These are phyloP conservation scores for Ceratocystis cacaofunesta DNA, from an alignment of 2,329 filamentous ascomycete genomes.

Conservation along the genomic window DNA sequence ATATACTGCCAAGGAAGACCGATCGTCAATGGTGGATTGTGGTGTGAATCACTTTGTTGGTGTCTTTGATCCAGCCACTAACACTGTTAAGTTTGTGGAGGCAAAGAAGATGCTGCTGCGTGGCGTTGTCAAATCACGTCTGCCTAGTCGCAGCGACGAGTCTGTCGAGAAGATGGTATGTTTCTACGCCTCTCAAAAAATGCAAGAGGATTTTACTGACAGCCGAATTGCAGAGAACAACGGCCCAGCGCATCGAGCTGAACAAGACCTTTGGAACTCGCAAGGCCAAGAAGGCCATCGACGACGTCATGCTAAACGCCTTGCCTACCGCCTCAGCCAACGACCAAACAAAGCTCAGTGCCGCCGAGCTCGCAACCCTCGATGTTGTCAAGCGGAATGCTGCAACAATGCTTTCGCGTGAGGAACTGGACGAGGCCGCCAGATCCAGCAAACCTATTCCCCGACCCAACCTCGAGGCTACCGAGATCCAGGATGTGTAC, in stretches of 20 bases:
- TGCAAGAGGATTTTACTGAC: constrained; percentile 13
- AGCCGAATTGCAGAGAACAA: constrained; percentile 33
- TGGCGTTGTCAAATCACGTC: constrained; percentile 41
- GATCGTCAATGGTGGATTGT: constrained; percentile 22
- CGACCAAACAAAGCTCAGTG: constrained; percentile 36
- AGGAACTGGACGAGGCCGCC: constrained; percentile 48
- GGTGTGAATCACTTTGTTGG: constrained; percentile 49
- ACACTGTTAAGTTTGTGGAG: constrained; percentile 44
- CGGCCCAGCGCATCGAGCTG: constrained; percentile 51
- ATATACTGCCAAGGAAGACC: constrained; percentile 37
- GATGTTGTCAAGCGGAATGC: constrained; percentile 47
- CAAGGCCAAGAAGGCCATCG: constrained; percentile 67
- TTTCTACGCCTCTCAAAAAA: not conserved
- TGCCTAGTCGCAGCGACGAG: constrained; percentile 29
- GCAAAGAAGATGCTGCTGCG: constrained; percentile 50
- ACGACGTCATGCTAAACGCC: constrained; percentile 53
- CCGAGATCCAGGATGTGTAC: constrained; percentile 59
- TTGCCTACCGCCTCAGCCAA: constrained; percentile 36
- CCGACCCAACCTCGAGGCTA: constrained; percentile 50
- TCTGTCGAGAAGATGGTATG: constrained; percentile 24
- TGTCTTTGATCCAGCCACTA: constrained; percentile 45
- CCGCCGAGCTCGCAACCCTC: constrained; percentile 45
- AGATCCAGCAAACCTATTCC: constrained; percentile 61
- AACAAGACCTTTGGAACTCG: constrained; percentile 72
- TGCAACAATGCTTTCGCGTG: constrained; percentile 49